Base-by-base conservation (phyloP, 2,329 filamentous ascomycete species). In the Trichoderma sp. region DNA sequence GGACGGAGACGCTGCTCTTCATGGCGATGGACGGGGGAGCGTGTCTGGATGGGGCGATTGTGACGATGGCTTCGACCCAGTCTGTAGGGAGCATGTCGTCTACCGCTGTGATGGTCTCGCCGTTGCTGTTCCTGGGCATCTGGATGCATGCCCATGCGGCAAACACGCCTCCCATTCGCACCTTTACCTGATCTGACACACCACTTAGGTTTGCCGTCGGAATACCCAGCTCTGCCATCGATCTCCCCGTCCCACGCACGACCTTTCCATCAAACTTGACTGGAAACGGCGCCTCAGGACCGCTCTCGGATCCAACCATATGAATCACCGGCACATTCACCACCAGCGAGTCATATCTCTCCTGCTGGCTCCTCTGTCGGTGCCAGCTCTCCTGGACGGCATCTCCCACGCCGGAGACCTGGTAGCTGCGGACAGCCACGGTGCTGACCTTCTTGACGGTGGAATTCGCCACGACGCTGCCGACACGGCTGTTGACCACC, bases 61-160 rank as follows among this genome's bases (percentile, higher is more conserved):
- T 84, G 55, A 90, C 80, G 12, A 90, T 77, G 3, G 82, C 80
- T 69, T 87, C 83, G 67, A 83, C 79, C 88, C 88, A 91, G 39
- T 80, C 77, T 3, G 73, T 66, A 0, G 78, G 74, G 3, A 63
- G 14, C n/a, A 45, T 24, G 2, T 78, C 58, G 3, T 78, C 76
- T 2, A 71, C 67, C 0, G 70, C 72, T n/a, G 19, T 44, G 0
- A 10, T 51, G 1, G 30, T 10, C 21, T 55, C 41, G 15, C 17
- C 43, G 12, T 30, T 54, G 7, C 12, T 44, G 24, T 24, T 39
- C 24, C 76, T 73, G 0, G 63, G 34, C 0, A 78, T 75, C 1
- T 65, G 44, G 2, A 86, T 70, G 0, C 81, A 75, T 0, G 82
- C 83, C 88, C 88, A 91, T 3, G 86, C 88, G 45, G 88, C 86